phyloP scores from a whole-genome alignment of 129 eudicot species.

The Tagetes patula region DNA sequence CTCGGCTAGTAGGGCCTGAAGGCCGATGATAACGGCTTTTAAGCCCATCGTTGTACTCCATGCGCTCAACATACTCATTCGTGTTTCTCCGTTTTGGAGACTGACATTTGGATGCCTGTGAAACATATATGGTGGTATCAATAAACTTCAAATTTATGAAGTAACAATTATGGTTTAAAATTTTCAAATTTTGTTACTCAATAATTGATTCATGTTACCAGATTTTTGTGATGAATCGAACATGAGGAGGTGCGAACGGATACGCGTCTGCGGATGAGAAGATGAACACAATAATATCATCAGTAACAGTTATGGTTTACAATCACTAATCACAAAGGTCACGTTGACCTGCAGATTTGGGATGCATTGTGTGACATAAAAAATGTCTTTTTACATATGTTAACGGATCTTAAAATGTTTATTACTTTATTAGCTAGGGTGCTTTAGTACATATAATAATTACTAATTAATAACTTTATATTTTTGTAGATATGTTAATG shows the following conservation, averaged over 20 bases:
- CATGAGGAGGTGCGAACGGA: conserved; percentile 26
- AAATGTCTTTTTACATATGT: too few species aligned
- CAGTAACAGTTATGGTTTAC: neutral
- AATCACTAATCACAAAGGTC: neutral
- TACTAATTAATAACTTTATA: too few species aligned
- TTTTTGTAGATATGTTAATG: too few species aligned
- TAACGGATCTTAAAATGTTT: too few species aligned
- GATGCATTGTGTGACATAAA: too few species aligned
- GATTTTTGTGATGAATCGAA: conserved; percentile 27
- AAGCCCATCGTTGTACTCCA: conserved; percentile 19
- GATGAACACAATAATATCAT: conserved; percentile 9
- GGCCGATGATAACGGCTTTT: conserved; percentile 6
- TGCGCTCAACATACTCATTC: conserved; percentile 4
- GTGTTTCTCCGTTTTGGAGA: conserved; percentile 11
- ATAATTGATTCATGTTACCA: conserved; percentile 16
- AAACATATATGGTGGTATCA: conserved; percentile 3
- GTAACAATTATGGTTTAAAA: too few species aligned
- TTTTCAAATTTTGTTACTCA: too few species aligned
- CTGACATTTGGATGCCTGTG: conserved; percentile 31
- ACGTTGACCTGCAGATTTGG: too few species aligned
- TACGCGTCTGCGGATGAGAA: conserved; percentile 14
- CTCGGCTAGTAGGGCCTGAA: conserved; percentile 22
- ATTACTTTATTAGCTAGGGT: too few species aligned
- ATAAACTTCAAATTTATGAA: too few species aligned
- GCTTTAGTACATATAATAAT: too few species aligned